Percentiles rank a stretch among this genome's conserved stretches.
These are phyloP conservation scores for Bruguiera parviflora DNA, from an alignment of 345 rosid genomes.

Conservation along the genomic window DNA sequence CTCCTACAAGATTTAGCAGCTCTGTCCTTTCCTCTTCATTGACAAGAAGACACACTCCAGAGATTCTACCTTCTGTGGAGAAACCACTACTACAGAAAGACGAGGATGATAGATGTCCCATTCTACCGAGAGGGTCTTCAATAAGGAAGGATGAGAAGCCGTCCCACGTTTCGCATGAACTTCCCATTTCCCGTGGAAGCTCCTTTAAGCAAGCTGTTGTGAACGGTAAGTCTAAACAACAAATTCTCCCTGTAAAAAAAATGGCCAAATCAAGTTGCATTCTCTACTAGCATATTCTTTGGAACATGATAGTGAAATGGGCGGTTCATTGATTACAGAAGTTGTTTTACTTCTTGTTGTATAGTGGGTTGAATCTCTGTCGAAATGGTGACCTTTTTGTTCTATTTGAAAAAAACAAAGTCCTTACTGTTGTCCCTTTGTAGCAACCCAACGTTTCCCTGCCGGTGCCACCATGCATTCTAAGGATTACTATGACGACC, in stretches of 20 bases:
- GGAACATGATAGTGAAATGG: too few species aligned
- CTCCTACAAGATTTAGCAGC: constrained; percentile 57
- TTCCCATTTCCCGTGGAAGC: constrained; percentile 54
- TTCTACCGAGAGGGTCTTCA: constrained; percentile 42
- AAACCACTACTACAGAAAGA: constrained; percentile 50
- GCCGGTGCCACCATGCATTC: constrained; percentile 11
- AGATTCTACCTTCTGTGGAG: constrained; percentile 40
- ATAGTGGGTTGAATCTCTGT: background rate
- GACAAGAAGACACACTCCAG: constrained; percentile 64
- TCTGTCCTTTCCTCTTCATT: constrained; percentile 60
- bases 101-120: constrained; percentile 37
- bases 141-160: constrained; percentile 35
- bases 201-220: constrained; percentile 74
- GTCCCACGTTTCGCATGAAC: constrained; percentile 48
- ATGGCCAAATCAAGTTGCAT: too few species aligned
- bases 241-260: too few species aligned
- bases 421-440: background rate
- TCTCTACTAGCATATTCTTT: too few species aligned
- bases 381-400: background rate
- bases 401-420: background rate
- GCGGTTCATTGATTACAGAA: background rate
- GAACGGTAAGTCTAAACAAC: constrained; percentile 48
- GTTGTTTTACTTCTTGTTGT: background rate
- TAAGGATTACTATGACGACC: constrained; percentile 10
- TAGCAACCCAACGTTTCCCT: background rate